Conservation (phyloP, 2,329 filamentous ascomycete species). For the Pseudocercospora vitis region DNA sequence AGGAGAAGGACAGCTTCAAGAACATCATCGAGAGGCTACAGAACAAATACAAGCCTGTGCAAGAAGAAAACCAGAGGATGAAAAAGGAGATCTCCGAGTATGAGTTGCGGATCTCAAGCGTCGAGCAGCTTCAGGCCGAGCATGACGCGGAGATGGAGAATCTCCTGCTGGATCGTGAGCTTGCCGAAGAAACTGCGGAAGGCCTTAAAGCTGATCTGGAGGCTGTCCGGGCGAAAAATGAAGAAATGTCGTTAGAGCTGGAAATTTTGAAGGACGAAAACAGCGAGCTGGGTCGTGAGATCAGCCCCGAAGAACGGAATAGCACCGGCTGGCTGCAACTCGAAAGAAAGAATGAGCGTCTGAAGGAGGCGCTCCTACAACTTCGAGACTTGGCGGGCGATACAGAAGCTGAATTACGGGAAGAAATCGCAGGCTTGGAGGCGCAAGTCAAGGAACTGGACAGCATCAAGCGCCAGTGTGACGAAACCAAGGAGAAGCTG, state of each 20-base stretch:
- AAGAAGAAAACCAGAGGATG: constrained; percentile 74
- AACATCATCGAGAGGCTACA: constrained; percentile 87
- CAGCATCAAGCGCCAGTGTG: constrained; percentile 59
- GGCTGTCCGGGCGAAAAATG: constrained; percentile 68
- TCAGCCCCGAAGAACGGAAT: constrained; percentile 82
- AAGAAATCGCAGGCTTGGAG: constrained; percentile 52
- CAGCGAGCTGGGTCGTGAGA: constrained; percentile 75
- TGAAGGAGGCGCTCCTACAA: constrained; percentile 79
- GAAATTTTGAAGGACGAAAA: constrained; percentile 89
- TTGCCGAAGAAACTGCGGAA: constrained; percentile 92
- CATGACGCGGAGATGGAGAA: constrained; percentile 83
- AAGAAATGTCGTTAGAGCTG: constrained; percentile 84
- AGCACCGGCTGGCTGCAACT: constrained; percentile 88
- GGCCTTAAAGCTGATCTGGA: constrained; percentile 78
- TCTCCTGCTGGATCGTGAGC: constrained; percentile 85
- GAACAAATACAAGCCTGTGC: constrained; percentile 80
- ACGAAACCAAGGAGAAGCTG: constrained; percentile 70
- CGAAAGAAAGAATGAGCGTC: constrained; percentile 83
- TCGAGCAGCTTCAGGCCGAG: constrained; percentile 76
- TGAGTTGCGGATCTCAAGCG: constrained; percentile 64
- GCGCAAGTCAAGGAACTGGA: constrained; percentile 46
- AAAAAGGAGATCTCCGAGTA: constrained; percentile 76
- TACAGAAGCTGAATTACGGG: constrained; percentile 74
- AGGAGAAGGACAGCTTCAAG: constrained; percentile 76
- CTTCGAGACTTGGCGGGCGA: constrained; percentile 85